phyloP scores from a whole-genome alignment of 352 stramenopile species.

The Globisporangium carolinianum region DNA sequence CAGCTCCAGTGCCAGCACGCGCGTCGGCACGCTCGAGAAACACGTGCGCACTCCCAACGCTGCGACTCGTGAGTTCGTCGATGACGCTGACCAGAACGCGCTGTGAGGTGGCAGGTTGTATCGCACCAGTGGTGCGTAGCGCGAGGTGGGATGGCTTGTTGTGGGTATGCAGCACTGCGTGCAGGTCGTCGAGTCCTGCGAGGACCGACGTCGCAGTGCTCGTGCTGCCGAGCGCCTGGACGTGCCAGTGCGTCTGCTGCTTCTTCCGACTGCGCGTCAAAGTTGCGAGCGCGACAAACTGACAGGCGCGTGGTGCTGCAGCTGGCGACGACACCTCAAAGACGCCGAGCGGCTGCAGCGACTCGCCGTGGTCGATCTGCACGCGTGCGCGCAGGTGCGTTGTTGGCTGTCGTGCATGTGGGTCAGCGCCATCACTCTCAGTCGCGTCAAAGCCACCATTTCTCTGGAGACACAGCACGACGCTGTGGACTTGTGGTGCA shows the following conservation, averaged over 20 bases:
- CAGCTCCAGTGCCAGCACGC: no score
- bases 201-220: constrained; percentile 43
- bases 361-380: constrained; percentile 51
- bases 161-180: constrained; percentile 21
- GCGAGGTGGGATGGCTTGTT: no score
- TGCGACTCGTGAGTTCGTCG: constrained; percentile 39
- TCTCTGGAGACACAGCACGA: constrained; percentile 48
- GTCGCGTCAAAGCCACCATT: not conserved
- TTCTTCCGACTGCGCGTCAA: constrained; percentile 32
- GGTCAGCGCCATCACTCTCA: not conserved
- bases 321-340: constrained; percentile 28
- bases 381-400: constrained; percentile 10
- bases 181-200: constrained; percentile 41
- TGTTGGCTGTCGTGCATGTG: no score
- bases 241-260: constrained; percentile 37
- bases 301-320: constrained; percentile 12
- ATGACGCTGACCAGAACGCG: constrained; percentile 33
- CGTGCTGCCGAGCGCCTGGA: constrained; percentile 38
- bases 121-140: not conserved
- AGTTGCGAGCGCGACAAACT: constrained; percentile 44
- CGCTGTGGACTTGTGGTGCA: constrained; percentile 35
- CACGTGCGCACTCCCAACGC: constrained; percentile 39
- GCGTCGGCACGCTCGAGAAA: constrained; percentile 49
- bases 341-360: constrained; percentile 32
- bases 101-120: constrained; percentile 18